Evolutionary conservation across 441 rosid species (phyloP).

Genomic region (Jatropha multifida): DNA sequence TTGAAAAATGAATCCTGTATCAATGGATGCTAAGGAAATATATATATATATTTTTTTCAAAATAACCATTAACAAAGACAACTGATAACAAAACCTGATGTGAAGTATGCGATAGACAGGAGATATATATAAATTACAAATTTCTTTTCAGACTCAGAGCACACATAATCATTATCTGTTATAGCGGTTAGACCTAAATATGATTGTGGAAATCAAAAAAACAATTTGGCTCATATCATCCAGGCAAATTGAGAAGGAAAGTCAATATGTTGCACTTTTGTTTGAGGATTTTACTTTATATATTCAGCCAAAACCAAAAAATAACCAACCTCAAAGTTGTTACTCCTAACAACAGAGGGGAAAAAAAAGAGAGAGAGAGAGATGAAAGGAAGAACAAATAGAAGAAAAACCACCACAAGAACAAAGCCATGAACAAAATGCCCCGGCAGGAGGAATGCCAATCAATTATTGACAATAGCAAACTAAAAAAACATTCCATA

Average conservation of each 20-base stretch:
- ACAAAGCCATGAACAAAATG: background rate
- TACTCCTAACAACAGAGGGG: background rate
- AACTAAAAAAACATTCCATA: background rate
- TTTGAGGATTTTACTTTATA: background rate
- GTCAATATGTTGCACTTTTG: background rate
- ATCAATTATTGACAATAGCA: background rate
- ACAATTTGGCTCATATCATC: background rate
- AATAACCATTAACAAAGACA: background rate
- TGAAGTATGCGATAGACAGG: background rate
- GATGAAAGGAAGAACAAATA: background rate
- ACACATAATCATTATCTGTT: background rate
- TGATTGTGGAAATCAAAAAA: background rate
- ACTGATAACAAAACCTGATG: background rate
- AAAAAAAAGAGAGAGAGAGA: background rate
- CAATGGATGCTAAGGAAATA: too few species aligned
- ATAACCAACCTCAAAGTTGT: background rate
- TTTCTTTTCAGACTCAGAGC: background rate
- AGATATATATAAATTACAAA: background rate
- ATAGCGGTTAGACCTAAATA: background rate
- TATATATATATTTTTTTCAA: too few species aligned
- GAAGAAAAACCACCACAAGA: background rate
- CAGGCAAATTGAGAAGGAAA: background rate
- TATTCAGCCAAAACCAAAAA: background rate
- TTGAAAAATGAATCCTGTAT: too few species aligned
- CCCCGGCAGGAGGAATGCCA: background rate